Evolutionary conservation across 2,329 filamentous ascomycete species (phyloP), one percentile per base, ranked within the genome.

Genomic region (Cytospora mali): DNA sequence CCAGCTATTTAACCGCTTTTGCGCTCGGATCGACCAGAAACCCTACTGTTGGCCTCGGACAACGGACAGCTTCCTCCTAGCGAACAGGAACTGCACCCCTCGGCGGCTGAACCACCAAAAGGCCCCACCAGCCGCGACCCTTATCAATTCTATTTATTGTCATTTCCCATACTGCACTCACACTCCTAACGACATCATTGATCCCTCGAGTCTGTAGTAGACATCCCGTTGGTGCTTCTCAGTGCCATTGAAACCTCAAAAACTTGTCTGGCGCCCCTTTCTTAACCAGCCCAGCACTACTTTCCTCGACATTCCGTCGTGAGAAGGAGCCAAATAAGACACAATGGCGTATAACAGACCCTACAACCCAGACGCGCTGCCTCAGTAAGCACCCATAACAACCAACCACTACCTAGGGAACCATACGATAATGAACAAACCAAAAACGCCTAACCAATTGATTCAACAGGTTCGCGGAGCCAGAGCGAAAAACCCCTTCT

Each of bases 291-390:
- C 13, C 11, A 42, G 49, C n/a, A 16, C 27, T 14, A 18, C 27
- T 18, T 31, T 48, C n/a, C 11, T 31, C 50, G n/a, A 56, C 55
- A 56, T 50, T n/a, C 60, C 53, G 46, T 14, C 48, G 54, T 33
- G 52, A 33, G 11, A 53, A 23, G 35, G 53, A 60, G 27, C 35
- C 35, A 46, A 6, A 60, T 33, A 55, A 35, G 23, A 50, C 28
- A 76, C 74, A 65, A 98, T 98, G 94, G 94, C 94, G 62, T 98
- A 98, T 83, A 96, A 96, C 79, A 88, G 88, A 75, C 86, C 89
- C 61, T 95, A 93, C 80, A 96, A 99, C 76, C 93, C 93, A 35
- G 94, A 99, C 81, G 91, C 93, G 74, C 87, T 99, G 67, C 94
- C 94, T 74, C 92, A 92, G 90, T 95, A 83, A 79, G 89, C 53